Evolutionary conservation across 1,284 basidiomycete genomes (phyloP).

Genomic region (Leccinum angustisporum): DNA sequence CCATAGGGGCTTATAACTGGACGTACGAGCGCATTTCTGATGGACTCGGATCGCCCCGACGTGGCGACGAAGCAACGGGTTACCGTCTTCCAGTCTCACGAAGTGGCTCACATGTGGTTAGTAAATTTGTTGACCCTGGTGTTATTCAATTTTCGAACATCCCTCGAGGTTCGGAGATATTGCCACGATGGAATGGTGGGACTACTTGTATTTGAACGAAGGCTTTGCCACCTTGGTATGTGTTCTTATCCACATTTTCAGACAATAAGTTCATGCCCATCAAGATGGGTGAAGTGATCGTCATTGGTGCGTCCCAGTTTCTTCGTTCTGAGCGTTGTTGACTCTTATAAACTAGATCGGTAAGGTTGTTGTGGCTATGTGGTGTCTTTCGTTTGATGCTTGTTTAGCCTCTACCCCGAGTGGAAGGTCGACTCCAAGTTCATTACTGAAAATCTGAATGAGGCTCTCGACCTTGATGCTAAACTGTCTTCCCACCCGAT

Average conservation of each 20-base stretch:
- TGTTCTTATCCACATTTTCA: constrained; percentile 8
- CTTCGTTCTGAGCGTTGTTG: background rate
- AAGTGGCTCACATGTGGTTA: constrained; percentile 83
- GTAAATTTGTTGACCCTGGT: constrained; percentile 9
- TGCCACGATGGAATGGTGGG: constrained; percentile 95
- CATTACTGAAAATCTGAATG: constrained; percentile 58
- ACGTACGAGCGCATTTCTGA: constrained; percentile 79
- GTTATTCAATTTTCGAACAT: constrained; percentile 5
- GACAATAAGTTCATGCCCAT: constrained; percentile 4
- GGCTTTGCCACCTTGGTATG: constrained; percentile 84
- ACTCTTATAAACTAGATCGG: constrained; percentile 44
- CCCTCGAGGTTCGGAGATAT: constrained; percentile 79
- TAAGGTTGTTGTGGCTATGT: constrained; percentile 19
- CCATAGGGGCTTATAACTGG: constrained; percentile 85
- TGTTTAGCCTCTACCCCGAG: constrained; percentile 67
- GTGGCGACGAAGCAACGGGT: constrained; percentile 79
- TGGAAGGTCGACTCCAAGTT: constrained; percentile 76
- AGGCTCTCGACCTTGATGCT: constrained; percentile 81
- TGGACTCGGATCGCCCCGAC: constrained; percentile 79
- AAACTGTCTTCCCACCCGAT: constrained; percentile 94
- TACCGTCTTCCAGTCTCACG: constrained; percentile 79
- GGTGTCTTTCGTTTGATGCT: constrained; percentile 6
- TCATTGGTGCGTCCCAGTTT: constrained; percentile 58
- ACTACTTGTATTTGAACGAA: constrained; percentile 86
- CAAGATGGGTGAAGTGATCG: constrained; percentile 89